Percentiles rank a stretch among this genome's conserved stretches.
phyloP scores from a whole-genome alignment of 1,284 basidiomycete species.

The Heterobasidion annosum region DNA sequence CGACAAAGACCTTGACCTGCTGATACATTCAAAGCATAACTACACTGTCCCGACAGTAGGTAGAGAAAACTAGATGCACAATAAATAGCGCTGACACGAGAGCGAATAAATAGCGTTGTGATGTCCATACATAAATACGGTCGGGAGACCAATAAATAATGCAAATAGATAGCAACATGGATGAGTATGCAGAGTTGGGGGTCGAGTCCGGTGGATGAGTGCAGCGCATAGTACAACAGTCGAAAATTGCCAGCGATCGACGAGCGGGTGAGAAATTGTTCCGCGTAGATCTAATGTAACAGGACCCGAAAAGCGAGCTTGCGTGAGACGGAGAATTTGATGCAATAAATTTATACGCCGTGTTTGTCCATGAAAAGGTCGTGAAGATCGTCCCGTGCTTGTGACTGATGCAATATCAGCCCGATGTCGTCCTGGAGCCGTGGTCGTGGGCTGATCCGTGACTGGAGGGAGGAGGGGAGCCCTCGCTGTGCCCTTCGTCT shows the following conservation, averaged over 20 bases:
- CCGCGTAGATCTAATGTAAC: not conserved
- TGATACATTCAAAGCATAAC: not conserved
- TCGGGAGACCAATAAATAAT: not conserved
- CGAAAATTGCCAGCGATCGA: not conserved
- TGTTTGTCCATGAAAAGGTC: not conserved
- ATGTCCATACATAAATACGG: not conserved
- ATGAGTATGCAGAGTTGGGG: not conserved
- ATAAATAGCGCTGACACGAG: not conserved
- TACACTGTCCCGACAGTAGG: not conserved
- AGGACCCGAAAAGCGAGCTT: not conserved
- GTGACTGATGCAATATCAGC: not conserved
- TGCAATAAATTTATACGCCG: not conserved
- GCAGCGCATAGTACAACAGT: not conserved
- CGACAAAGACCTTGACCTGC: not conserved
- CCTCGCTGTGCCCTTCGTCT: slow-evolving; percentile 33
- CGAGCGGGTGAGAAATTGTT: not conserved
- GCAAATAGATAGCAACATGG: not conserved
- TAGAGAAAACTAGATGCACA: not conserved
- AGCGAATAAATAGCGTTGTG: not conserved
- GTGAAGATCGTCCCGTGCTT: not conserved
- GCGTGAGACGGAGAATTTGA: not conserved
- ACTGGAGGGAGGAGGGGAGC: slow-evolving; percentile 6
- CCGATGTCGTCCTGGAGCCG: not conserved
- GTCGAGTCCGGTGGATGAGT: not conserved
- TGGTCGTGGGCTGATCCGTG: not conserved